Conservation (phyloP, 2,329 filamentous ascomycete species). For the Penicillium sp. region DNA sequence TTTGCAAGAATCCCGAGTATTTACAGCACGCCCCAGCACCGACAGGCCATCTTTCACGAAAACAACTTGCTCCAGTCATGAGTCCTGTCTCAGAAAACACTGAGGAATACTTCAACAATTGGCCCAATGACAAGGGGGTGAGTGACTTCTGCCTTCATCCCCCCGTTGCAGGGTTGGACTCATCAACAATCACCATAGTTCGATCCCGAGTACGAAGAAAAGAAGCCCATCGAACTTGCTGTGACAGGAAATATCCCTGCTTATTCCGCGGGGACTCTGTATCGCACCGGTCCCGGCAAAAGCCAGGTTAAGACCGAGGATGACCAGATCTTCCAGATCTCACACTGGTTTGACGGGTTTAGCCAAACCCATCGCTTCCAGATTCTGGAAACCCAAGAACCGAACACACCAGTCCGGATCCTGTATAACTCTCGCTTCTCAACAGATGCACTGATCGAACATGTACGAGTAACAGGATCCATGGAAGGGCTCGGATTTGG, state of each 20-base stretch:
- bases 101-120: conserved; percentile 41
- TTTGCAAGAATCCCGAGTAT: too few species aligned
- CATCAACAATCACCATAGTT: conserved; percentile 51
- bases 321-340: conserved; percentile 58
- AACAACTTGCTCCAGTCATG: neutral
- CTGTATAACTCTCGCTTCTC: conserved; percentile 70
- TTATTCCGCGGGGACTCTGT: conserved; percentile 70
- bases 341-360: conserved; percentile 81
- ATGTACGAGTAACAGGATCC: conserved; percentile 60
- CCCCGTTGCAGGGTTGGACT: neutral
- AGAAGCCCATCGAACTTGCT: conserved; percentile 60
- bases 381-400: conserved; percentile 50
- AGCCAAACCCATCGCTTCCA: conserved; percentile 69
- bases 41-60: neutral
- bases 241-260: conserved; percentile 66
- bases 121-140: conserved; percentile 54
- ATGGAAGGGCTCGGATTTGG: conserved; percentile 62
- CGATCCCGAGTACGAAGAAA: conserved; percentile 63
- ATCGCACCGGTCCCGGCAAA: conserved; percentile 69
- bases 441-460: conserved; percentile 60
- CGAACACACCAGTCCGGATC: conserved; percentile 47
- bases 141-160: neutral
- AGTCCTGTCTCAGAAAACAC: neutral
- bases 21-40: too few species aligned
- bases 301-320: conserved; percentile 60